These are phyloP conservation scores for Trametes sanguinea DNA, from an alignment of 768 basidiomycete species.

Conservation along the genomic window DNA sequence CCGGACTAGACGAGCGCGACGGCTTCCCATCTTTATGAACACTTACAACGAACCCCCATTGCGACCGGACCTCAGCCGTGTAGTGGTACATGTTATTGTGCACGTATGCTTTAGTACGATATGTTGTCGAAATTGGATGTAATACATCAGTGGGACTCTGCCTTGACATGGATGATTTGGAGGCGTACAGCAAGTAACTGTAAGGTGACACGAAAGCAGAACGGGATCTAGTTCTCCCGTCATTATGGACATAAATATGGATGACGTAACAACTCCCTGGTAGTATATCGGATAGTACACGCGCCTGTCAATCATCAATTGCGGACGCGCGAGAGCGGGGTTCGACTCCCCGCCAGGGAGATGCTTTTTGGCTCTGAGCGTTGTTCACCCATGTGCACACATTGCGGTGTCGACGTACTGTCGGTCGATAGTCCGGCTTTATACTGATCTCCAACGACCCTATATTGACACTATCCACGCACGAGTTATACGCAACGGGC, in stretches of 20 bases:
- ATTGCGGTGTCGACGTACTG: too few relatives aligned
- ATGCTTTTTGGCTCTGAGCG: not conserved
- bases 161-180: not conserved
- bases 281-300: conserved; percentile 32
- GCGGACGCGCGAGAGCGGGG: conserved; percentile 36
- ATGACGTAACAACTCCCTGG: conserved; percentile 12
- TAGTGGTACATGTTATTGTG: conserved; percentile 7
- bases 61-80: not conserved
- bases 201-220: too few relatives aligned
- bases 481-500: not conserved
- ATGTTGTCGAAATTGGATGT: not conserved
- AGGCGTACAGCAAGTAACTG: too few relatives aligned
- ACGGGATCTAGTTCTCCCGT: not conserved
- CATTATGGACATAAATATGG: not conserved
- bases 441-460: too few relatives aligned
- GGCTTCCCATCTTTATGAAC: not conserved
- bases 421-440: too few relatives aligned
- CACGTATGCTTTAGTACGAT: conserved; percentile 5
- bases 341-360: conserved; percentile 39
- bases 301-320: conserved; percentile 22
- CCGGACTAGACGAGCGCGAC: not conserved
- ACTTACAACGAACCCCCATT: not conserved
- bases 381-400: too few relatives aligned
- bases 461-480: too few relatives aligned
- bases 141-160: not conserved